Conservation (phyloP, 805 yeast species). For the Candida ascalaphidarum region DNA sequence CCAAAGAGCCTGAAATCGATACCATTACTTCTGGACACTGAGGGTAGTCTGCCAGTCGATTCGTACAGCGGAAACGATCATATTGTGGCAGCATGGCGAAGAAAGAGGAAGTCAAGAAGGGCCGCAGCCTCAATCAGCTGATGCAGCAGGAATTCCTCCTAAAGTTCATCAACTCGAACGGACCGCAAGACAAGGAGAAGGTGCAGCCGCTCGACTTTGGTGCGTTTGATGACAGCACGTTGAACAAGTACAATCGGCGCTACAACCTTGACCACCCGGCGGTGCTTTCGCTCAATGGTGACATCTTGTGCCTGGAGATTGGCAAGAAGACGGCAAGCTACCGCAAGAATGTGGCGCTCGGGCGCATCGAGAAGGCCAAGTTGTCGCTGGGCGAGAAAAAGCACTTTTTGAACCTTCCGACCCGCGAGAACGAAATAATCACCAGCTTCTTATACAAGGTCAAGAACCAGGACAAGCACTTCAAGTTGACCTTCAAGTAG, state of each 20-base stretch:
- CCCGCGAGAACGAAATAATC: constrained; percentile 77
- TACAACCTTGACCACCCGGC: constrained; percentile 51
- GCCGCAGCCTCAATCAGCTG: too few species aligned
- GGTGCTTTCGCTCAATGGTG: constrained; percentile 62
- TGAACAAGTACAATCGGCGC: constrained; percentile 60
- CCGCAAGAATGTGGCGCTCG: constrained; percentile 14
- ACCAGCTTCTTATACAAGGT: constrained; percentile 86
- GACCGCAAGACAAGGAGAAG: constrained; percentile 48
- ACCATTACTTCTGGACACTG: too few species aligned
- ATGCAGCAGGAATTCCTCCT: constrained; percentile 60
- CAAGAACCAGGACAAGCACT: constrained; percentile 51
- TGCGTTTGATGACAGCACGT: constrained; percentile 48
- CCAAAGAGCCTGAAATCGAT: too few species aligned
- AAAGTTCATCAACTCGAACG: constrained; percentile 68
- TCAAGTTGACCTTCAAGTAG: constrained; percentile 29
- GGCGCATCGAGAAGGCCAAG: constrained; percentile 49
- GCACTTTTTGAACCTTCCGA: constrained; percentile 53
- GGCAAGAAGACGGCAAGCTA: constrained; percentile 57
- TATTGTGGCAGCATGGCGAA: too few species aligned
- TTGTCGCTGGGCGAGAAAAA: constrained; percentile 53
- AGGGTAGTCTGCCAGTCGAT: too few species aligned
- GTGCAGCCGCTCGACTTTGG: constrained; percentile 64
- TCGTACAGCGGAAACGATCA: too few species aligned
- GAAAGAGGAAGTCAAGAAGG: too few species aligned
- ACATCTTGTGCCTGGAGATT: constrained; percentile 56